Evolutionary conservation across 306 rosid genomes (phyloP), one percentile per base, ranked within the genome.

Genomic region (Fragaria iinumae): DNA sequence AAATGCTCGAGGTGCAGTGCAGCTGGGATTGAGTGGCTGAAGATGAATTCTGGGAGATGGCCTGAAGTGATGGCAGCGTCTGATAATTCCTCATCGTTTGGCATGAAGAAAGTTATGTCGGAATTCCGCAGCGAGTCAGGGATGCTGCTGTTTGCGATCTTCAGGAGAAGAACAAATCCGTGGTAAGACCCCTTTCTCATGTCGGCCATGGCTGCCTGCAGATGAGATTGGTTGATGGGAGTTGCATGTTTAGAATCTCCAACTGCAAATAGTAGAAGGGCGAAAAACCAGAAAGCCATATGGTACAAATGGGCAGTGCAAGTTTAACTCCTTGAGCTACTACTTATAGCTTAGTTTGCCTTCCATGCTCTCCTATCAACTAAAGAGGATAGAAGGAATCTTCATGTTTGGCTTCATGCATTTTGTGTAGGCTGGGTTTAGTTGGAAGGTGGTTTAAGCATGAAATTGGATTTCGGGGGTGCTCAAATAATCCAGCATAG

Each of bases 81-180:
- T 18, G 96, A 89, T 74, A 88, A 78, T 12, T 86, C 83, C 50
- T 85, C 82, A 65, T 83, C 86, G 73, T 48, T 77, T 73, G 88
- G 92, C 90, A 86, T 89, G 67, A 89, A 76, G 85, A 87, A 86
- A 36, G 91, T 84, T 57, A 87, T 53, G 71, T 84, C 81, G 4
- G 76, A 62, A 77, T 53, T 85, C 65, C 69, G 76, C 67, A 85
- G 49, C 43, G 84, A 52, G 41, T 86, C 77, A 0, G 85, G 83
- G 16, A 70, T 76, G 83, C 88, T 86, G 81, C 4, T 73, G 10
- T 83, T 78, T 70, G 80, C 70, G 74, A 84, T 83, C 74, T 84
- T 84, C 45, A 91, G 88, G 57, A 84, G 93, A 81, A 89, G 84
- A 23, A 89, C 89, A 74, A 91, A 87, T 70, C 89, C 90, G 45